Conservation (phyloP, 140 eudicot genomes). For the Senecio squalidus region DNA sequence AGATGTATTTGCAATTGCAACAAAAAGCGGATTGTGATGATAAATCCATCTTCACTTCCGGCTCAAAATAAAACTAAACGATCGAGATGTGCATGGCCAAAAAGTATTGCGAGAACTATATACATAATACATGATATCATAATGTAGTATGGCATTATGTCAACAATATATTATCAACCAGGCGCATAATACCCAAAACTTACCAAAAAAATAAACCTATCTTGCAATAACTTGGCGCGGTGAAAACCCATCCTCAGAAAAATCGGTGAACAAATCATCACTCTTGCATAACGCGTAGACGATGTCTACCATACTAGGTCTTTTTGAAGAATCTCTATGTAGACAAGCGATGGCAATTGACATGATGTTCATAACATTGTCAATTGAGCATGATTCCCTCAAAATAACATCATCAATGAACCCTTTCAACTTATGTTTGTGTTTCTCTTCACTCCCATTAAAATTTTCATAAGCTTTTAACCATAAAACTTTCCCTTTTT, state of each 20-base stretch:
- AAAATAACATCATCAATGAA: slow-evolving; percentile 55
- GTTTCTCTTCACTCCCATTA: slow-evolving; percentile 45
- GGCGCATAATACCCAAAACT: not conserved
- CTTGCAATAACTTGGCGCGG: slow-evolving; percentile 53
- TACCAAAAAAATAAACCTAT: slow-evolving; percentile 24
- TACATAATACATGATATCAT: not conserved
- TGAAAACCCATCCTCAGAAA: slow-evolving; percentile 56
- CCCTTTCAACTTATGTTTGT: slow-evolving; percentile 26
- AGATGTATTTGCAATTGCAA: too few relatives aligned
- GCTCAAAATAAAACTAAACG: too few relatives aligned
- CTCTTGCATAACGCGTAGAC: slow-evolving; percentile 84
- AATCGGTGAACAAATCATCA: slow-evolving; percentile 64
- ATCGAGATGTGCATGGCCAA: too few relatives aligned
- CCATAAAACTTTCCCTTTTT: slow-evolving; percentile 67
- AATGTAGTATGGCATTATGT: not conserved
- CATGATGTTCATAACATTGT: slow-evolving; percentile 60
- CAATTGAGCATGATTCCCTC: slow-evolving; percentile 36
- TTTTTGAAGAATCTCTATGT: slow-evolving; percentile 56
- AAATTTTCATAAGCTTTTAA: slow-evolving; percentile 30
- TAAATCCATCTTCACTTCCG: too few relatives aligned
- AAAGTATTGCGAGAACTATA: too few relatives aligned
- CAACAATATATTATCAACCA: not conserved
- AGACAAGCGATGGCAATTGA: slow-evolving; percentile 62
- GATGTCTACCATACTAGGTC: slow-evolving; percentile 89
- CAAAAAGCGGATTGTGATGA: too few relatives aligned